A percentile compares a stretch with the other conserved stretches of the same genome.
These are phyloP conservation scores for Petunia axillaris DNA, from an alignment of 257 asterid genomes.

Conservation along the genomic window DNA sequence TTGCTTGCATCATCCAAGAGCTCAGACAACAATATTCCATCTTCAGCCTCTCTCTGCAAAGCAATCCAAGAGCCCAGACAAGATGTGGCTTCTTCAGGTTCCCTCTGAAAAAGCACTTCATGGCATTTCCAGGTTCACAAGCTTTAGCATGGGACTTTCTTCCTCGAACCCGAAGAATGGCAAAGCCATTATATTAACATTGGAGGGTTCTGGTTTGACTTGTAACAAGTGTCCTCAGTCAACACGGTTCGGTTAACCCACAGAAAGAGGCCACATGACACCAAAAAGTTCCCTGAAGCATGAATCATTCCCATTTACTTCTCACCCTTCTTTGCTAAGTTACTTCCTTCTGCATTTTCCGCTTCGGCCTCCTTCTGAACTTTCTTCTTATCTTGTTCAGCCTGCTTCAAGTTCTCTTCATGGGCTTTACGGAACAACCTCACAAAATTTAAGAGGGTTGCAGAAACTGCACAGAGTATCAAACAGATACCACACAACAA, in stretches of 20 bases:
- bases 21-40: neutral
- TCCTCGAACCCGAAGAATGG: conserved; percentile 20
- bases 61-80: conserved; percentile 17
- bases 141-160: conserved; percentile 20
- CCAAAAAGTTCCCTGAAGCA: conserved; percentile 22
- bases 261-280: conserved; percentile 12
- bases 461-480: conserved; percentile 52
- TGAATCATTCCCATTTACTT: conserved; percentile 19
- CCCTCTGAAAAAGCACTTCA: conserved; percentile 11
- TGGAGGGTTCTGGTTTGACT: conserved; percentile 23
- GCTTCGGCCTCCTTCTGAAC: conserved; percentile 76
- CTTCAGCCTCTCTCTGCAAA: conserved; percentile 26
- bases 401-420: conserved; percentile 74
- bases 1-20: conserved; percentile 21
- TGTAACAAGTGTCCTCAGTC: conserved; percentile 4
- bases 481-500: conserved; percentile 29
- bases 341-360: conserved; percentile 56
- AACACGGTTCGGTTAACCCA: neutral
- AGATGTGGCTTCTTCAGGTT: conserved; percentile 21
- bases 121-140: conserved; percentile 25
- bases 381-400: conserved; percentile 75
- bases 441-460: conserved; percentile 75
- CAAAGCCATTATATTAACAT: conserved; percentile 19
- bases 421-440: conserved; percentile 70
- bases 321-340: conserved; percentile 41